Evolutionary conservation across 768 basidiomycete genomes (phyloP), one percentile per base, ranked within the genome.

Genomic region (Termitomyces sp.): DNA sequence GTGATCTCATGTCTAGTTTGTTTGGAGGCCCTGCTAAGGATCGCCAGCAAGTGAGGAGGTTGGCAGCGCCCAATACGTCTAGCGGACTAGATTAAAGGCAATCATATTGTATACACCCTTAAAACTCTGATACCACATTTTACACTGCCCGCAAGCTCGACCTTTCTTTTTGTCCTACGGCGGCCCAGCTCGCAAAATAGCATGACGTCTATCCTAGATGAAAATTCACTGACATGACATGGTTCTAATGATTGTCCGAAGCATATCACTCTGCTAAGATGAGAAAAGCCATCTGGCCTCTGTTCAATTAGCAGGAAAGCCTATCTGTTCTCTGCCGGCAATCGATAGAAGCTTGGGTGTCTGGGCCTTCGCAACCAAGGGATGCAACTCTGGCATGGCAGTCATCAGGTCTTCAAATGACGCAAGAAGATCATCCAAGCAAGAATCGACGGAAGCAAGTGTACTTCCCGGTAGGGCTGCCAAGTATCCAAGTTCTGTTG

Each of bases 1-100:
- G 88, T 31, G 93, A 95, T 31, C 89, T 98, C 81, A 75, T 98
- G 72, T 91, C 93, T 5, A 87, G 88, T 5, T 75, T 98, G 69
- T 89, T 98, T 59, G 95, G 95, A 30, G 92, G 92, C 7, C 81
- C 81, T 2, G 65, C 77, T 11, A 72, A 73, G 53, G 70, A 49
- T 24, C 54, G 76, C 3, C 60, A 50, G 39, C 58, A 58, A 16
- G 61, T 74, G 15, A 74, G 79, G 61, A 75, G 81, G 56, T 68
- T 77, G n/a, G 65, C 84, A 54, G 66, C 78, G n/a, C 82, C 82
- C 39, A 72, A 76, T 13, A 67, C 70, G 22, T 63, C 71, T 16
- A 59, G 63, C 22, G 81, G 78, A n/a, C 67, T 85, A 58, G 82
- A 84, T 65, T 85, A 69, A 58, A 36, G 13, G 39, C 30, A 27